A percentile compares a stretch with the other conserved stretches of the same genome.
Evolutionary conservation across 2,329 filamentous ascomycete genomes (phyloP).

Genomic region (Aspergillus fischeri): DNA sequence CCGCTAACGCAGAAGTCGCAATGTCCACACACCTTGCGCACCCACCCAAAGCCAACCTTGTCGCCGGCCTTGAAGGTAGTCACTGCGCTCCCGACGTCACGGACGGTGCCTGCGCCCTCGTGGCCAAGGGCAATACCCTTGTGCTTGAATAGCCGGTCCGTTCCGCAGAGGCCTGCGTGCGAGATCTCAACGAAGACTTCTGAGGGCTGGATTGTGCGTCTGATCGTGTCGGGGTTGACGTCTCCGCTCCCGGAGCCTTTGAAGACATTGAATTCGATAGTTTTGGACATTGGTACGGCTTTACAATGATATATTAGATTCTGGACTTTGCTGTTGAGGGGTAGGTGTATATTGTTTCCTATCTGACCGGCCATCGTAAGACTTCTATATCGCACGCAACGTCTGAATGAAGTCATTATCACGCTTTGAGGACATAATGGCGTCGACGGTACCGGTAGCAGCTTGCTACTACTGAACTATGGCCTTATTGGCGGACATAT

Average conservation of each 20-base stretch:
- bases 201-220: constrained; percentile 6
- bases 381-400: background rate
- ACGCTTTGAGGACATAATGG: background rate
- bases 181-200: constrained; percentile 19
- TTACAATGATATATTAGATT: background rate
- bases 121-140: constrained; percentile 43
- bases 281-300: background rate
- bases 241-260: constrained; percentile 14
- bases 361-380: too few species aligned
- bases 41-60: constrained; percentile 30
- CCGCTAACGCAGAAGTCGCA: constrained; percentile 29
- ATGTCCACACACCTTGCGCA: constrained; percentile 23
- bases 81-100: constrained; percentile 43
- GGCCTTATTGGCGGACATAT: background rate
- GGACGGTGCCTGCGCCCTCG: constrained; percentile 51
- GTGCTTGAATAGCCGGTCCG: constrained; percentile 18
- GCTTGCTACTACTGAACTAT: background rate
- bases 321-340: background rate
- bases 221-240: constrained; percentile 7
- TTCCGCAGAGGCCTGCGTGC: constrained; percentile 21
- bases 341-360: background rate
- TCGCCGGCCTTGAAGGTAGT: constrained; percentile 43
- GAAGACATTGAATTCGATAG: constrained; percentile 11
- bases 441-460: background rate
- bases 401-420: background rate